phyloP scores from a whole-genome alignment of 371 early-diverging fungal species.

The Smittium culicis region DNA sequence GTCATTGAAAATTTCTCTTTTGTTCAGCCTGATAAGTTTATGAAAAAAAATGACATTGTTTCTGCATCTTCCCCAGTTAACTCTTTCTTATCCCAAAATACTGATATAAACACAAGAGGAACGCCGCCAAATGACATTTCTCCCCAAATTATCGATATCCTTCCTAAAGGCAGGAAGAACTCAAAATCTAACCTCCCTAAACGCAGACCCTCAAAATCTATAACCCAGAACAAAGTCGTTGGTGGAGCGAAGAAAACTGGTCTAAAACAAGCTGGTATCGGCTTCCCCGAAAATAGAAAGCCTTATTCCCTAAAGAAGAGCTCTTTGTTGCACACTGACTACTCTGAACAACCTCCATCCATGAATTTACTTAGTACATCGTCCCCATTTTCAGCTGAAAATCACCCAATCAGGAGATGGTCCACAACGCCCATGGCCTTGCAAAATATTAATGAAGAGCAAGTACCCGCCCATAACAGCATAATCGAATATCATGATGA shows the following conservation, averaged over 20 bases:
- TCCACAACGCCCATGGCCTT: background rate
- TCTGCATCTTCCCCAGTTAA: background rate
- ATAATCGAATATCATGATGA: background rate
- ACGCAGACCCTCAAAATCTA: background rate
- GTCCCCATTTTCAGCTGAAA: background rate
- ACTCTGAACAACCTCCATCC: background rate
- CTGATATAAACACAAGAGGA: background rate
- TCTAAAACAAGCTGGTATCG: background rate
- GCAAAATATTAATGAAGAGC: background rate
- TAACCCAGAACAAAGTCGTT: background rate
- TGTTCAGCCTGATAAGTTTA: background rate
- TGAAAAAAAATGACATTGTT: background rate
- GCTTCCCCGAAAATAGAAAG: background rate
- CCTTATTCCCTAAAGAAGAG: background rate
- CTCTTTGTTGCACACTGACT: background rate
- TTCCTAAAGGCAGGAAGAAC: background rate
- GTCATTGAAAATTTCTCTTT: background rate
- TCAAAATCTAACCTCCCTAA: background rate
- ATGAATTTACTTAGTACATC: background rate
- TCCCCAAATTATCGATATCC: background rate
- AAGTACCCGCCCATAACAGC: background rate
- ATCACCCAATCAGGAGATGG: background rate
- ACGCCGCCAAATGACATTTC: background rate
- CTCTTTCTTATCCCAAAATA: background rate
- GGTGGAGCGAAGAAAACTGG: background rate